Conservation (phyloP, 1,139 yeast species). For the Debaryomyces singareniensis region DNA sequence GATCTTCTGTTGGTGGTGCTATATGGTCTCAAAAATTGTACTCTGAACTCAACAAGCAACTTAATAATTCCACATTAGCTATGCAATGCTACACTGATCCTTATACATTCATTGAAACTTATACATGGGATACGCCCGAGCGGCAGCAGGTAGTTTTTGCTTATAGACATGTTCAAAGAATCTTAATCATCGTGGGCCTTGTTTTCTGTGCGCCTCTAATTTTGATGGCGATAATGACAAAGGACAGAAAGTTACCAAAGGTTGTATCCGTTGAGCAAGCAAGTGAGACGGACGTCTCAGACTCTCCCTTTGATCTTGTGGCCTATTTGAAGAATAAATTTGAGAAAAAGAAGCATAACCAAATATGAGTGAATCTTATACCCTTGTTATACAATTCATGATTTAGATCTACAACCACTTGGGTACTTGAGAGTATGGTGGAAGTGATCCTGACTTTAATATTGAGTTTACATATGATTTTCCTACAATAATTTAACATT, state of each 20-base stretch:
- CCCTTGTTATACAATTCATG: too few relatives aligned
- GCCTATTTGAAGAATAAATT: too few relatives aligned
- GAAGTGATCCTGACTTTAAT: too few relatives aligned
- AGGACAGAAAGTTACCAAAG: constrained; percentile 25
- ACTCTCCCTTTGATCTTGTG: too few relatives aligned
- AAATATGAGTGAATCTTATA: too few relatives aligned
- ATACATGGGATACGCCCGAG: constrained; percentile 28
- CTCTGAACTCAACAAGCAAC: constrained; percentile 6
- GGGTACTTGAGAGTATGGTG: too few relatives aligned
- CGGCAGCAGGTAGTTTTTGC: constrained; percentile 26
- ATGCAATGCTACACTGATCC: constrained; percentile 23
- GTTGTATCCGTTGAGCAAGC: constrained; percentile 5
- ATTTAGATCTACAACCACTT: too few relatives aligned
- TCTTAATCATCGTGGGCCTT: constrained; percentile 25
- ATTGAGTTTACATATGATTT: too few relatives aligned
- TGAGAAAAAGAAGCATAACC: too few relatives aligned
- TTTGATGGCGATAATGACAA: constrained; percentile 22
- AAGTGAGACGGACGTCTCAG: too few relatives aligned
- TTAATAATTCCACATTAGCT: constrained; percentile 15
- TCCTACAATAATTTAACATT: too few relatives aligned
- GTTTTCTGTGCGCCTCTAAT: constrained; percentile 30
- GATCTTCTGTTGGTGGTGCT: constrained; percentile 32
- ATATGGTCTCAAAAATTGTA: constrained; percentile 30
- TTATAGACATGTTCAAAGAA: constrained; percentile 27
- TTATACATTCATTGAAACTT: constrained; percentile 16